phyloP scores from a whole-genome alignment of 164 flowering plant species.

The Macadamia integrifolia region DNA sequence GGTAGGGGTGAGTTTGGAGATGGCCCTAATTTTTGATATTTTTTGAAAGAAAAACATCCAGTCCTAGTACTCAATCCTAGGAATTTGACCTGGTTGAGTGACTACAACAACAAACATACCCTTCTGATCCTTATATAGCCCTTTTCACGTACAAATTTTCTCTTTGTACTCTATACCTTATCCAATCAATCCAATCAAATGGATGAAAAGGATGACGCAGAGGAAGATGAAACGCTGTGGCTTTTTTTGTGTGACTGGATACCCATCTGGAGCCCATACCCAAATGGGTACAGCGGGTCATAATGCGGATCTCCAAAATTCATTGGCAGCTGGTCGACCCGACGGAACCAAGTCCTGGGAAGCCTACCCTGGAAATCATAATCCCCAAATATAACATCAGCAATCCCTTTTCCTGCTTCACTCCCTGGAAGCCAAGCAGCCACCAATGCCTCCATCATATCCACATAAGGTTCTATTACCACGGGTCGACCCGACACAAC shows the following conservation, averaged over 20 bases:
- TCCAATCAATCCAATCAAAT: too few species aligned
- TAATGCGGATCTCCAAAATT: conserved; percentile 35
- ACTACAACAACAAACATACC: too few species aligned
- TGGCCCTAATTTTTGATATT: too few species aligned
- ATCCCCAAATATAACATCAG: conserved; percentile 44
- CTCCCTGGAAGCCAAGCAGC: conserved; percentile 52
- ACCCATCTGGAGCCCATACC: conserved; percentile 30
- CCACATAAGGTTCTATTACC: conserved; percentile 33
- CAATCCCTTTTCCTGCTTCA: conserved; percentile 42
- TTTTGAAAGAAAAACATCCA: too few species aligned
- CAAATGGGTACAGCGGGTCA: conserved; percentile 39
- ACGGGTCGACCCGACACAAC: conserved; percentile 17
- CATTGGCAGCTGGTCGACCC: conserved; percentile 47
- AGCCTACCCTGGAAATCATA: conserved; percentile 40
- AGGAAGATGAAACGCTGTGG: not conserved
- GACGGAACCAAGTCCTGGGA: conserved; percentile 42
- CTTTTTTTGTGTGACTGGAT: not conserved
- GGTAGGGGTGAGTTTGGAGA: too few species aligned
- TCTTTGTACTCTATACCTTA: too few species aligned
- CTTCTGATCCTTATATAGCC: too few species aligned
- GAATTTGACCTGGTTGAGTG: too few species aligned
- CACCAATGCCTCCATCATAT: conserved; percentile 33
- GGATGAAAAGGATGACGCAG: not conserved
- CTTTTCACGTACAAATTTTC: too few species aligned
- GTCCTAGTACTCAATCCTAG: too few species aligned